These are phyloP conservation scores for Paraphaeosphaeria sporulosa DNA, from an alignment of 2,329 filamentous ascomycete species.

Conservation along the genomic window DNA sequence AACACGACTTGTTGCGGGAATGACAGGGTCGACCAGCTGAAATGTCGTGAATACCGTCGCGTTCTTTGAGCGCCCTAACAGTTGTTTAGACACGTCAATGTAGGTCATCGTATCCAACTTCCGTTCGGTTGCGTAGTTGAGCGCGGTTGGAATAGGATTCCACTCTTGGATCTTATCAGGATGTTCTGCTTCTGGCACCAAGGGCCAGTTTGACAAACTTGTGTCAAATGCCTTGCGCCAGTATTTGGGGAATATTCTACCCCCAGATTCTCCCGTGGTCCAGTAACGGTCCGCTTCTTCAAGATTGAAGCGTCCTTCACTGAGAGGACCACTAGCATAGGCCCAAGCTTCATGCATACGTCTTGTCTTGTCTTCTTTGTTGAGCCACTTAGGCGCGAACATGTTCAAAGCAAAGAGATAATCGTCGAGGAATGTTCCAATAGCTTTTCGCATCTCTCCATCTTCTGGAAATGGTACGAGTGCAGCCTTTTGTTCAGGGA, in stretches of 20 bases:
- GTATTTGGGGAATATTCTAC: background rate
- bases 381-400: slow-evolving; percentile 25
- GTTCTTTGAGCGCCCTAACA: background rate
- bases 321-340: slow-evolving; percentile 38
- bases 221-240: background rate
- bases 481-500: slow-evolving; percentile 26
- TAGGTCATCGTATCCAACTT: slow-evolving; percentile 29
- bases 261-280: slow-evolving; percentile 13
- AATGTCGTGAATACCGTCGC: slow-evolving; percentile 1
- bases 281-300: slow-evolving; percentile 44
- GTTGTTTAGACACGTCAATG: slow-evolving; percentile 29
- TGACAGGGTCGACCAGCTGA: background rate
- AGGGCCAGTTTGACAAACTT: slow-evolving; percentile 17
- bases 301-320: slow-evolving; percentile 31
- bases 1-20: slow-evolving; percentile 18
- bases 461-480: slow-evolving; percentile 29
- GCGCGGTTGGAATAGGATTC: slow-evolving; percentile 29
- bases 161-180: slow-evolving; percentile 29
- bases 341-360: slow-evolving; percentile 35
- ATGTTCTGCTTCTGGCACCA: slow-evolving; percentile 27
- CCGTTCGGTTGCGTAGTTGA: slow-evolving; percentile 18
- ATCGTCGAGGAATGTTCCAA: slow-evolving; percentile 46
- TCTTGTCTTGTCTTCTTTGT: slow-evolving; percentile 19
- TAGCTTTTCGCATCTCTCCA: slow-evolving; percentile 32
- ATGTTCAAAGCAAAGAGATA: slow-evolving; percentile 38